These are phyloP conservation scores for Blastocystis sp. DNA, from an alignment of 352 stramenopile genomes.

Conservation along the genomic window DNA sequence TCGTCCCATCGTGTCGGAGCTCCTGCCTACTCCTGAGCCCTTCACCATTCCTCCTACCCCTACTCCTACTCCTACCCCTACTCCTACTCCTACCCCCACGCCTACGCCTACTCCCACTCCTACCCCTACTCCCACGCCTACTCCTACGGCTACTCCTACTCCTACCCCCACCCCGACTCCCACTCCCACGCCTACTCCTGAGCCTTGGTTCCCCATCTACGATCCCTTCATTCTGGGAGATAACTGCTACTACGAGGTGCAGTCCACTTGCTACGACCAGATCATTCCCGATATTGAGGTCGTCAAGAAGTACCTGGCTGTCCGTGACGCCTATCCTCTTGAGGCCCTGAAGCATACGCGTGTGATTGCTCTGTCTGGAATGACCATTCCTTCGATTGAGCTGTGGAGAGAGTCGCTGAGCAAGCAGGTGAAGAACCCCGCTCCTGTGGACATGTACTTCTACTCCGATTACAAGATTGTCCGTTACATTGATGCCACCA, in stretches of 20 bases:
- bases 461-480: background rate
- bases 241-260: background rate
- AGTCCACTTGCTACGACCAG: background rate
- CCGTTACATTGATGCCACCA: background rate
- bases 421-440: background rate
- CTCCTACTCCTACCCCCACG: too few species aligned
- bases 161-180: background rate
- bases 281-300: background rate
- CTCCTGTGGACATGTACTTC: background rate
- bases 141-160: background rate
- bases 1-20: too few species aligned
- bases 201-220: conserved; percentile 31
- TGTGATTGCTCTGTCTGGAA: background rate
- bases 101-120: too few species aligned
- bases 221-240: conserved; percentile 27
- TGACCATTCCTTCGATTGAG: background rate
- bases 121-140: background rate
- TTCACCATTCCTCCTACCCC: background rate
- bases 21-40: background rate
- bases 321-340: background rate
- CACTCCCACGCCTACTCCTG: background rate
- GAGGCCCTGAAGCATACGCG: background rate
- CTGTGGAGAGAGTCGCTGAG: background rate
- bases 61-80: too few species aligned
- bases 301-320: background rate